Conservation (phyloP, 306 rosid species). For the Trichosanthes cucumerina region DNA sequence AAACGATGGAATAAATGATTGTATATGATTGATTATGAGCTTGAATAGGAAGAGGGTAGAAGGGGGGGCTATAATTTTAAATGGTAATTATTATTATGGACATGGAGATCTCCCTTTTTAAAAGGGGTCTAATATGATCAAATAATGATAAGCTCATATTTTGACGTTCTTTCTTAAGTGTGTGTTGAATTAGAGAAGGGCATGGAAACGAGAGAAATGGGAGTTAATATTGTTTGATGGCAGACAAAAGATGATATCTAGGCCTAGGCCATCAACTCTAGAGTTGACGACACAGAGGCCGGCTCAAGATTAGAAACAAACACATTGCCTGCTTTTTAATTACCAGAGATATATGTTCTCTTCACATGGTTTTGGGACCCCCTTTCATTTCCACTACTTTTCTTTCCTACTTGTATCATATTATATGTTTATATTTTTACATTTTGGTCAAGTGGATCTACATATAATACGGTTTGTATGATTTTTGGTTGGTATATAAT, state of each 20-base stretch:
- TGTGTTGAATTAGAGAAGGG: no score
- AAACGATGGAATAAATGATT: constrained; percentile 8
- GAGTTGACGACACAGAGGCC: not conserved
- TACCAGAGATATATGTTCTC: no score
- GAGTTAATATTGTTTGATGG: not conserved
- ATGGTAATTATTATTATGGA: not conserved
- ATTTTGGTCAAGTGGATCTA: not conserved
- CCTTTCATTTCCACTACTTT: not conserved
- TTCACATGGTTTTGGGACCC: constrained; percentile 7
- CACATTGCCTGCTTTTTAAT: not conserved
- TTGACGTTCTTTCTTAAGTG: not conserved
- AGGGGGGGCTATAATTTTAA: not conserved
- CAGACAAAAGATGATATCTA: constrained; percentile 10
- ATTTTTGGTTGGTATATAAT: not conserved
- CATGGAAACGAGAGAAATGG: not conserved
- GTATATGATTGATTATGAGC: not conserved
- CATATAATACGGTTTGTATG: not conserved
- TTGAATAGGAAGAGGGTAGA: constrained; percentile 18
- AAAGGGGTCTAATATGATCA: not conserved
- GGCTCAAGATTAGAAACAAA: not conserved
- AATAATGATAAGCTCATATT: not conserved
- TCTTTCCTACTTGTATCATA: not conserved
- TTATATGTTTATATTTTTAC: not conserved
- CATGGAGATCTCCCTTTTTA: not conserved
- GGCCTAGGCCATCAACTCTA: constrained; percentile 4